Base-by-base conservation (phyloP, 2,329 filamentous ascomycete genomes). In the Diaporthe citri region DNA sequence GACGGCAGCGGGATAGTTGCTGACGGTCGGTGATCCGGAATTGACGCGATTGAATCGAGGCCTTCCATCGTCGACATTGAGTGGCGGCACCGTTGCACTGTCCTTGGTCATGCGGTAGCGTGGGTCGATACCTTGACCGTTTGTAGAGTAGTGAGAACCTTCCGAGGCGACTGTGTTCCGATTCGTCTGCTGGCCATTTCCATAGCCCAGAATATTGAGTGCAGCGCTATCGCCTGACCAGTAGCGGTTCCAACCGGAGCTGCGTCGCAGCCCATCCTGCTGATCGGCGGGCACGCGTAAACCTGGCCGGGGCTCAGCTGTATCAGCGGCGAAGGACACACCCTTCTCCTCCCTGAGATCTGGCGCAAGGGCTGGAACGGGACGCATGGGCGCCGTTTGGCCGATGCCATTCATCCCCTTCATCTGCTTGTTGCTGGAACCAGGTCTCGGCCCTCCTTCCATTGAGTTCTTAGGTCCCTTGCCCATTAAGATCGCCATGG, bases 241-340 rank as follows among this genome's bases (percentile, higher is more conserved):
- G 83, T 95, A 95, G 71, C 90, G 87, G 82, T 94, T 94, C 93
- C 93, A 95, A 64, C 93, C 93, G 4, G 93, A 94, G 79, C 92
- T 94, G 80, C 90, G 88, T 73, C 91, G 87, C 28, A 86, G 84
- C 59, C 83, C 84, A 66, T 86, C 87, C 67, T 88, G 81, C 71
- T 79, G 78, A 60, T 83, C 77, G 76, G 79, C 71, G 81, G 83
- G 76, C 76, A 78, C 76, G 73, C 84, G 75, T 76, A 81, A 76
- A 80, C 82, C 77, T 55, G 81, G 80, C 73, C 83, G 85, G 74
- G 85, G 85, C 80, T 78, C 84, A 75, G 79, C 78, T 8, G 79
- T 81, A 72, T 78, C 77, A 55, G 78, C 71, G 7, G 82, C 82
- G 74, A 86, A 87, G 4, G 84, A 82, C 6, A 87, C 83, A 12